These are phyloP conservation scores for Blastocystis sp. DNA, from an alignment of 352 stramenopile genomes.

Conservation along the genomic window DNA sequence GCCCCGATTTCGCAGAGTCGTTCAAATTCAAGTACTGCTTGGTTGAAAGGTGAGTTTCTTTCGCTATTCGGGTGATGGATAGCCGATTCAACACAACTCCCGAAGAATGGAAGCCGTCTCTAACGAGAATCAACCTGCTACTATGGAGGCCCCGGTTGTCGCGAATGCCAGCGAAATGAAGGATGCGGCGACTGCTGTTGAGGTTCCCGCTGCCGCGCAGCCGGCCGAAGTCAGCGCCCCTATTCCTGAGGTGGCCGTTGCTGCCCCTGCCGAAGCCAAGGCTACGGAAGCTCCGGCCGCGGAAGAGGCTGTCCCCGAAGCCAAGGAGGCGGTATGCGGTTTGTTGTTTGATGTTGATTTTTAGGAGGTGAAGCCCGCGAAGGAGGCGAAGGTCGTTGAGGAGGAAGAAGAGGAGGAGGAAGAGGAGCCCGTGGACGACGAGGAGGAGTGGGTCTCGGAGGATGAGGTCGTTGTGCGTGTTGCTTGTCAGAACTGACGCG, in stretches of 20 bases:
- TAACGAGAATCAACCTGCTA: neutral
- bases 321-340: neutral
- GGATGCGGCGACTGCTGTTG: neutral
- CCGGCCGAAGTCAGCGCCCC: neutral
- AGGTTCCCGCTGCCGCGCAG: neutral
- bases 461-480: neutral
- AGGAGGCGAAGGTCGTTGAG: constrained; percentile 14
- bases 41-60: neutral
- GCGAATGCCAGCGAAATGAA: neutral
- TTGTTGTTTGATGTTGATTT: neutral
- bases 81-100: neutral
- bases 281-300: neutral
- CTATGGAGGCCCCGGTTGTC: neutral
- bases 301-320: neutral
- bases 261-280: neutral
- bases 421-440: constrained; percentile 8
- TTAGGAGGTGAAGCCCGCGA: neutral
- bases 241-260: neutral
- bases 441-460: constrained; percentile 50
- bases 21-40: neutral
- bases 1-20: neutral
- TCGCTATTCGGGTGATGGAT: neutral
- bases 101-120: neutral
- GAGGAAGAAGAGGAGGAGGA: constrained; percentile 64
- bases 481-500: neutral